Base-by-base conservation (phyloP, 2,329 filamentous ascomycete genomes). In the Boeremia exigua region DNA sequence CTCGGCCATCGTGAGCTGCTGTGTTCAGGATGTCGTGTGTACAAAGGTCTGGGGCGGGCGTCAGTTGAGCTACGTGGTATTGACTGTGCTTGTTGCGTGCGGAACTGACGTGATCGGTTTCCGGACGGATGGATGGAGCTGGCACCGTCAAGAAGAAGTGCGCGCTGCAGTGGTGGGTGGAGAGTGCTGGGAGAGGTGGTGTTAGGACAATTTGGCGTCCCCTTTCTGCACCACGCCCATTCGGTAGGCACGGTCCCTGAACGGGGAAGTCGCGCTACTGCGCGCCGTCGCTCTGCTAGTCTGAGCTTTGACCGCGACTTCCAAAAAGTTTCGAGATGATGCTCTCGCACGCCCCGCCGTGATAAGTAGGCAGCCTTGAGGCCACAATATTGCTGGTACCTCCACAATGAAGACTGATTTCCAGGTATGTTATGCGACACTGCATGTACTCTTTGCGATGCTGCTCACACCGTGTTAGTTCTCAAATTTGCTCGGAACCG, bases 401-500 rank as follows among this genome's bases (percentile, higher is more conserved):
- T 45, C 8, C 59, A 83, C 61, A 58, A 99, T 99, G 95, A 99
- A 98, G 90, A 98, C 93, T 66, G 94, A 98, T 80, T 99, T 98
- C 78, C 96, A 95, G 87, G 94, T 96, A 28, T 4, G 49, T 33
- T 19, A 12, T 19, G 54, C 48, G 79, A 61, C 77, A 50, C 39
- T 15, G 5, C 33, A 36, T 44, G 15, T 54, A 39, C 19, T n/a
- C 8, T 34, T 2, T 17, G n/a, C 17, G 29, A n/a, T 27, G 1
- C 28, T 15, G 37, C 66, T 79, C 54, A 79, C 12, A n/a, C 19
- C n/a, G 2, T 14, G 8, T n/a, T 71, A 97, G 93, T 99, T 99
- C 80, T 96, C 94, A 76, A 99, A 98, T 79, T 86, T 99, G 75
- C 86, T 99, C 72, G 96, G 95, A 75, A 99, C 95, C 67, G 95